Percentiles rank a stretch among this genome's conserved stretches.
phyloP scores from a whole-genome alignment of 805 yeast genomes.

The Kurtzmaniella fragi region DNA sequence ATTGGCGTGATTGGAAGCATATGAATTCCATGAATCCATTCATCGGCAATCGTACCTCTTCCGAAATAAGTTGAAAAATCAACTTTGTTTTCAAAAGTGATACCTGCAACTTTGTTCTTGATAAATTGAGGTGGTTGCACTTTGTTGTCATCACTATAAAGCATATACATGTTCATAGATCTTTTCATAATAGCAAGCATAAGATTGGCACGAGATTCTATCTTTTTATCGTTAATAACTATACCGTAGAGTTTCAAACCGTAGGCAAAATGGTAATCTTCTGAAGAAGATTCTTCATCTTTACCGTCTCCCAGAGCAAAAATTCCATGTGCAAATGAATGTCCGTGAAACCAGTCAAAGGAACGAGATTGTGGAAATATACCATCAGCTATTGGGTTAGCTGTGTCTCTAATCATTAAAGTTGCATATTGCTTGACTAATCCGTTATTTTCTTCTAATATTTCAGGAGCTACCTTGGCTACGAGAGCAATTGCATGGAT shows the following conservation, averaged over 20 bases:
- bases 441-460: conserved; percentile 5
- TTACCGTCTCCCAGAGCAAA: conserved; percentile 70
- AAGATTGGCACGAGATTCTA: conserved; percentile 52
- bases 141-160: conserved; percentile 47
- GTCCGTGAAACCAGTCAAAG: conserved; percentile 75
- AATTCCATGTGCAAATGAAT: conserved; percentile 75
- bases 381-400: conserved; percentile 52
- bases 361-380: conserved; percentile 63
- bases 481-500: conserved; percentile 65
- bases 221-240: conserved; percentile 45
- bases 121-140: conserved; percentile 54
- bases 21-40: conserved; percentile 75
- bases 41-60: conserved; percentile 47
- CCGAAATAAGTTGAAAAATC: conserved; percentile 77
- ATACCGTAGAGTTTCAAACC: conserved; percentile 64
- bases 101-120: conserved; percentile 67
- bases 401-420: conserved; percentile 60
- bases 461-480: conserved; percentile 46
- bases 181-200: conserved; percentile 56
- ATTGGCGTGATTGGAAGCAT: conserved; percentile 70
- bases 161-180: conserved; percentile 53
- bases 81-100: conserved; percentile 64
- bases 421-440: conserved; percentile 47
- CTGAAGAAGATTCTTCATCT: conserved; percentile 70
- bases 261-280: conserved; percentile 67